phyloP scores from a whole-genome alignment of 108 stramenopile species.

The Nitzschia sp. region DNA sequence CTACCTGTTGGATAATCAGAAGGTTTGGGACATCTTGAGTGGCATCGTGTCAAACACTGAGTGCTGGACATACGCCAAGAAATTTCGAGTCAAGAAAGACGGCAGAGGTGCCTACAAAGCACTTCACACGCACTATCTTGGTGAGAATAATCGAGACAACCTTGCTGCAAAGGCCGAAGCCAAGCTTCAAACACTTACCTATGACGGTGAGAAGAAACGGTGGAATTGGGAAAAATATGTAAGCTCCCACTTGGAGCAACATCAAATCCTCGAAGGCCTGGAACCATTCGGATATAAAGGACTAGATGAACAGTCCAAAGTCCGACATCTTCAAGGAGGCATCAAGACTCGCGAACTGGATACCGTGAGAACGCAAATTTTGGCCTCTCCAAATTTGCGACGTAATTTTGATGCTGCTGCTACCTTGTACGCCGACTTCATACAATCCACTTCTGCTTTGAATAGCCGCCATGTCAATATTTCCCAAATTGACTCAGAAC shows the following conservation, averaged over 20 bases:
- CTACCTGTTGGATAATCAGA: no score
- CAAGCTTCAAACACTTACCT: not conserved
- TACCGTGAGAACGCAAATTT: not conserved
- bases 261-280: not conserved
- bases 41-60: no score
- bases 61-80: not conserved
- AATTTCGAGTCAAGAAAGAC: not conserved
- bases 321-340: not conserved
- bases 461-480: no score
- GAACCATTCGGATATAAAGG: not conserved
- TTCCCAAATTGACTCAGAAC: no score
- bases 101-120: not conserved
- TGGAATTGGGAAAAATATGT: not conserved
- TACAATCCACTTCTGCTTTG: no score
- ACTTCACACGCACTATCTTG: not conserved
- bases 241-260: not conserved
- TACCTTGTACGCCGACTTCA: no score
- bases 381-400: no score
- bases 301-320: not conserved
- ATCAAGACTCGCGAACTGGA: not conserved
- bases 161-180: slow-evolving; percentile 1
- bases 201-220: no score
- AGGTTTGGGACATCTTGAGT: no score
- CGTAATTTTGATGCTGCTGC: no score
- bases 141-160: slow-evolving; percentile 5